phyloP scores from a whole-genome alignment of 139 green algal species.

The Axilococcus clingmanii region DNA sequence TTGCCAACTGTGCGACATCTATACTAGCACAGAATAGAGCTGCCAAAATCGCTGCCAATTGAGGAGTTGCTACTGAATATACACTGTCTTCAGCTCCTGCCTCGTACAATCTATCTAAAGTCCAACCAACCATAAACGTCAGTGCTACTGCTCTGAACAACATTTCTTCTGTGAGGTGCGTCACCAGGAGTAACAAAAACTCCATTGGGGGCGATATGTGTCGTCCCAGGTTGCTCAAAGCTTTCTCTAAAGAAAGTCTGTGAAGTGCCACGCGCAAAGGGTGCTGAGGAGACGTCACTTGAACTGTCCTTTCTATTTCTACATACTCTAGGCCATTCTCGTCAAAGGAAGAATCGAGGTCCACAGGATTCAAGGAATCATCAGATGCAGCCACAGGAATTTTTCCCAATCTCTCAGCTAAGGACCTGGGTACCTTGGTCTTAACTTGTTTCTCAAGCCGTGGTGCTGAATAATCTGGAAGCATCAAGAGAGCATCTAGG shows the following conservation, averaged over 20 bases:
- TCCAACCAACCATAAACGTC: slow-evolving; percentile 31
- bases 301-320: slow-evolving; percentile 15
- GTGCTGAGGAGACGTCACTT: slow-evolving; percentile 12
- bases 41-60: slow-evolving; percentile 17
- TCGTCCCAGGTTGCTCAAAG: slow-evolving; percentile 11
- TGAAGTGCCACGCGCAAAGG: slow-evolving; percentile 15
- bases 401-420: slow-evolving; percentile 2
- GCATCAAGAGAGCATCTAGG: background rate
- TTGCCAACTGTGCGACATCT: no score
- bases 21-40: background rate
- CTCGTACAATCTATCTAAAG: slow-evolving; percentile 32
- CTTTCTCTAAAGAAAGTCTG: slow-evolving; percentile 10
- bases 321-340: slow-evolving; percentile 10
- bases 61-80: slow-evolving; percentile 8
- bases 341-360: background rate
- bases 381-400: background rate
- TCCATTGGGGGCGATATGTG: slow-evolving; percentile 15
- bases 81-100: slow-evolving; percentile 30
- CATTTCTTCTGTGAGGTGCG: slow-evolving; percentile 43
- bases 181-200: slow-evolving; percentile 26
- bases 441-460: background rate
- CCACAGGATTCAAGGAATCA: background rate
- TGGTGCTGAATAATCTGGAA: slow-evolving; percentile 3
- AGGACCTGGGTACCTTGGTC: background rate
- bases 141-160: slow-evolving; percentile 43